Conservation (phyloP, 768 basidiomycete species). For the Naganishia vaughanmartiniae region DNA sequence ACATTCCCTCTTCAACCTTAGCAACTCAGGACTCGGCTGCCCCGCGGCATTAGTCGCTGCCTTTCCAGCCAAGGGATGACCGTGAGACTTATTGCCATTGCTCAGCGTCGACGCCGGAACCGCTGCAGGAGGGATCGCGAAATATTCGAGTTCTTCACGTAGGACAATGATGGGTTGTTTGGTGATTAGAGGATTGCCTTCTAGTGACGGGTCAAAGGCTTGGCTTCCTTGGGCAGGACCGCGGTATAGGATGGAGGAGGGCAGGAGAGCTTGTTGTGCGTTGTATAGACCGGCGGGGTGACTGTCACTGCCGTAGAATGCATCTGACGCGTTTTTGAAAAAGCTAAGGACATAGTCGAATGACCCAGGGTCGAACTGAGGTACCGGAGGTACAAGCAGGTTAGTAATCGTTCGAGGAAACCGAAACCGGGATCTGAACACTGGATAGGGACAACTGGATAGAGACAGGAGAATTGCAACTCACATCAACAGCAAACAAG, state of each 20-base stretch:
- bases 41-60: constrained; percentile 64
- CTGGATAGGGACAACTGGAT: background rate
- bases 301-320: constrained; percentile 79
- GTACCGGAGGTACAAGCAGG: background rate
- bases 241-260: constrained; percentile 56
- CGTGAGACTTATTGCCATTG: background rate
- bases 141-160: constrained; percentile 96
- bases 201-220: constrained; percentile 20
- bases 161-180: constrained; percentile 99
- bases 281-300: constrained; percentile 67
- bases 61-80: background rate
- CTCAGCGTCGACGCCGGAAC: background rate
- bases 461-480: constrained; percentile 54
- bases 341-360: constrained; percentile 90
- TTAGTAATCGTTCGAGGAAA: background rate
- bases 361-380: constrained; percentile 83
- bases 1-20: constrained; percentile 78
- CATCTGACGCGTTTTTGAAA: constrained; percentile 80
- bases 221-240: constrained; percentile 56
- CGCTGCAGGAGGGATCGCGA: constrained; percentile 74
- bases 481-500: constrained; percentile 91
- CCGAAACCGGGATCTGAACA: background rate
- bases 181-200: constrained; percentile 82
- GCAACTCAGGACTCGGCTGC: constrained; percentile 70
- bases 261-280: constrained; percentile 57